phyloP scores from a whole-genome alignment of 345 rosid species.

The Populus pruinosa region DNA sequence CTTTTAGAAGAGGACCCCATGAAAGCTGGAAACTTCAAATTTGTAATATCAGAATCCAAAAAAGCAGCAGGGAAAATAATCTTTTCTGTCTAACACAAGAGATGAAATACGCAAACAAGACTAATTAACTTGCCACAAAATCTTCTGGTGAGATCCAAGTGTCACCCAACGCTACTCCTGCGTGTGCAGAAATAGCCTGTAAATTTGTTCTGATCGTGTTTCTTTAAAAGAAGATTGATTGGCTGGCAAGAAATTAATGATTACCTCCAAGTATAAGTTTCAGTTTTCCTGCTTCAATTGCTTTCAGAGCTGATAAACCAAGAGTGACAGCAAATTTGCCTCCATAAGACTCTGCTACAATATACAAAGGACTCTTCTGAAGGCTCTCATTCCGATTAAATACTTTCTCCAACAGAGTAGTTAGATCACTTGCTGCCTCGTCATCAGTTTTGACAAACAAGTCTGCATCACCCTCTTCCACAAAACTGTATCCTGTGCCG shows the following conservation, averaged over 20 bases:
- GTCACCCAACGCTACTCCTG: conserved; percentile 79
- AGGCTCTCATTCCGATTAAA: conserved; percentile 43
- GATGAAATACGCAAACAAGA: neutral
- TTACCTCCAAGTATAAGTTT: conserved; percentile 78
- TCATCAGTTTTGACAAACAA: conserved; percentile 66
- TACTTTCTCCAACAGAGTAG: conserved; percentile 47
- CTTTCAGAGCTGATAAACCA: conserved; percentile 52
- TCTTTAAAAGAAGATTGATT: neutral
- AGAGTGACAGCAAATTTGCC: conserved; percentile 82
- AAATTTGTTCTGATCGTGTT: neutral
- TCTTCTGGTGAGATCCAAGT: conserved; percentile 96
- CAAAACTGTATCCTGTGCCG: conserved; percentile 75
- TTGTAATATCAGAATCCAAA: neutral
- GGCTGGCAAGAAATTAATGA: neutral
- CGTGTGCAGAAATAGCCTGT: neutral
- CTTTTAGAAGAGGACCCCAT: conserved; percentile 87
- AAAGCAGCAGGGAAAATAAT: too few relatives aligned
- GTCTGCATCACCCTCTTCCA: conserved; percentile 34
- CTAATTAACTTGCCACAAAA: conserved; percentile 52
- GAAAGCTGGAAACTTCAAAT: conserved; percentile 45
- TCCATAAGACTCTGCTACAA: conserved; percentile 92
- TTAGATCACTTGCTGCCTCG: conserved; percentile 84
- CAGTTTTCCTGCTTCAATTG: conserved; percentile 58
- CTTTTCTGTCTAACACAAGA: too few relatives aligned
- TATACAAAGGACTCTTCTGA: conserved; percentile 62